These are phyloP conservation scores for Ascocoryne sarcoides DNA, from an alignment of 2,329 filamentous ascomycete species.

Conservation along the genomic window DNA sequence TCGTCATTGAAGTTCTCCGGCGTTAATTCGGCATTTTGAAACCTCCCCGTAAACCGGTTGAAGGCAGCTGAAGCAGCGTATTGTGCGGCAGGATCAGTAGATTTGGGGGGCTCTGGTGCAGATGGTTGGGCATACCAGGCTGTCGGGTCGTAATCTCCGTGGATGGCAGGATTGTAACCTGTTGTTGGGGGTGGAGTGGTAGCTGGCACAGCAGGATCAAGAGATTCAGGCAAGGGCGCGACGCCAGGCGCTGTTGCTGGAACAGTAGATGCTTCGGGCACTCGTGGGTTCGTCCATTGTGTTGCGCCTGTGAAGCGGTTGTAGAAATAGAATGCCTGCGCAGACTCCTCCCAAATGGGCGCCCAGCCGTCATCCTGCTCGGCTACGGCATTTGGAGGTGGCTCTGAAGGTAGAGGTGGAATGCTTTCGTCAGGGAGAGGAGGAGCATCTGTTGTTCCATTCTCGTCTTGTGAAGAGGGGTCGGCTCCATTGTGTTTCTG, in stretches of 20 bases:
- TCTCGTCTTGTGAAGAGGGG: no score
- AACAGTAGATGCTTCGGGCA: slow-evolving; percentile 37
- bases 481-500: background rate
- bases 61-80: slow-evolving; percentile 70
- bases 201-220: slow-evolving; percentile 21
- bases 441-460: slow-evolving; percentile 21
- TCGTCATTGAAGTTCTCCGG: slow-evolving; percentile 78
- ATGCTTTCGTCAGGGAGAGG: slow-evolving; percentile 32
- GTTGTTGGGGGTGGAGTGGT: slow-evolving; percentile 26
- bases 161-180: slow-evolving; percentile 92
- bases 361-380: slow-evolving; percentile 73
- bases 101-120: slow-evolving; percentile 27
- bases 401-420: slow-evolving; percentile 39
- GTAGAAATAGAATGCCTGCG: slow-evolving; percentile 71
- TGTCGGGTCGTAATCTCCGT: slow-evolving; percentile 91
- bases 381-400: slow-evolving; percentile 32
- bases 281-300: slow-evolving; percentile 82
- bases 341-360: slow-evolving; percentile 62
- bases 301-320: slow-evolving; percentile 68
- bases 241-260: slow-evolving; percentile 25
- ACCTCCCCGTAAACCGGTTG: slow-evolving; percentile 83
- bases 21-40: slow-evolving; percentile 58
- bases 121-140: slow-evolving; percentile 78
- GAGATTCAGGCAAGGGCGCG: background rate
- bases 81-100: slow-evolving; percentile 36